Evolutionary conservation across 805 yeast species (phyloP), one percentile per base, ranked within the genome.

Genomic region (Maudiozyma serrabonitensis): DNA sequence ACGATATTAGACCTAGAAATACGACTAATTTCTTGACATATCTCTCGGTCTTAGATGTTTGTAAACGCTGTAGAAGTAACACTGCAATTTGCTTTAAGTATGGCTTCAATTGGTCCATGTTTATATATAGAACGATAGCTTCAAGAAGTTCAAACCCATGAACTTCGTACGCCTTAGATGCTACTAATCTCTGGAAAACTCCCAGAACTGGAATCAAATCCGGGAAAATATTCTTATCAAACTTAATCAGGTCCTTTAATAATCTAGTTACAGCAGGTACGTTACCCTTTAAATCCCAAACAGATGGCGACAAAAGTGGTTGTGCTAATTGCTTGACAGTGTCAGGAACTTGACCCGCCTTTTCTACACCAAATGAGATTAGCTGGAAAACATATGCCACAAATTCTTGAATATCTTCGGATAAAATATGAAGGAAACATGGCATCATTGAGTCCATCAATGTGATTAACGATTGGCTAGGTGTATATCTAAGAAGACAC

Each of bases 241-340:
- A 63, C 28, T 64, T 60, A n/a, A 81, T 68, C 19, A 91, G 81
- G 6, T 87, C 81, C 49, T 80, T 76, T 39, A 93, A 70, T 46
- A 93, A 71, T 57, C 96, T 78, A 0, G 95, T 83, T 19, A 91
- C 79, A 2, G 96, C 97, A 2, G 99, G 99, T 35, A 91, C 81
- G 57, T 91, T 93, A 15, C 98, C 99, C 55, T 81, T 76, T 52
- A 78, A 79, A 65, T 93, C 98, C 99, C 99, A 93, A 37, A 90
- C 82, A 6, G 80, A 66, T n/a, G 98, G 97, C 1, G 95, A 79
- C 57, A 93, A 72, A 43, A 93, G 70, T 1, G 99, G 98, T 55
- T 81, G 81, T 19, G 88, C 74, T 45, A 93, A 72, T 49, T 77
- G 81, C 50, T 74, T 76, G 60, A 80, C 87, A 31, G 80, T 71